Percentiles rank a stretch among this genome's conserved stretches.
Evolutionary conservation across 139 green algal species (phyloP).

Genomic region (Chlamydomonas asymmetrica): DNA sequence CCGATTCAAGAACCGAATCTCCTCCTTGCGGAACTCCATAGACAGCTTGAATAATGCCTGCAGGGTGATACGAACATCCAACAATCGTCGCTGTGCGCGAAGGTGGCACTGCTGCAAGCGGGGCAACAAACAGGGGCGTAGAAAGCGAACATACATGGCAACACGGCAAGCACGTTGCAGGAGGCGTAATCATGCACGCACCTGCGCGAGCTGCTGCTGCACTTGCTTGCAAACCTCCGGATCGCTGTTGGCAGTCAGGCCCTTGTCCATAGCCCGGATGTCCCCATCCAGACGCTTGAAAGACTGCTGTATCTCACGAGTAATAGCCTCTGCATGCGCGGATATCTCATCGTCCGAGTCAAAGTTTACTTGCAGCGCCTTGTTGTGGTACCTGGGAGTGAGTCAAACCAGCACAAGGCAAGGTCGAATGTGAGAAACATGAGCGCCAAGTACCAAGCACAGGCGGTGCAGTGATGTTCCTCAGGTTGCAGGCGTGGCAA

Average conservation of each 20-base stretch:
- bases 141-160: no score
- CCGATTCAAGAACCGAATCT: constrained; percentile 85
- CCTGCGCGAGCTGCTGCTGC: constrained; percentile 77
- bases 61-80: neutral
- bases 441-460: neutral
- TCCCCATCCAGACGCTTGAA: constrained; percentile 53
- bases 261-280: constrained; percentile 41
- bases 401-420: no score
- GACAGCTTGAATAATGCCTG: constrained; percentile 83
- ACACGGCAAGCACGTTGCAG: neutral
- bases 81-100: no score
- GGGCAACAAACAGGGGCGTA: no score
- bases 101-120: no score
- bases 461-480: neutral
- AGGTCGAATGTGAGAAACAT: no score
- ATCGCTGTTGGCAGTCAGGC: neutral
- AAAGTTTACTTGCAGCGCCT: constrained; percentile 60
- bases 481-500: neutral
- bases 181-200: constrained; percentile 1
- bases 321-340: constrained; percentile 47
- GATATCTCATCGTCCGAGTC: constrained; percentile 44
- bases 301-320: constrained; percentile 51
- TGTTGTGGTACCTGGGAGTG: constrained; percentile 47
- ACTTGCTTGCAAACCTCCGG: constrained; percentile 63
- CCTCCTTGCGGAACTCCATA: constrained; percentile 84